These are phyloP conservation scores for Populus ilicifolia DNA, from an alignment of 345 rosid species.

Conservation along the genomic window DNA sequence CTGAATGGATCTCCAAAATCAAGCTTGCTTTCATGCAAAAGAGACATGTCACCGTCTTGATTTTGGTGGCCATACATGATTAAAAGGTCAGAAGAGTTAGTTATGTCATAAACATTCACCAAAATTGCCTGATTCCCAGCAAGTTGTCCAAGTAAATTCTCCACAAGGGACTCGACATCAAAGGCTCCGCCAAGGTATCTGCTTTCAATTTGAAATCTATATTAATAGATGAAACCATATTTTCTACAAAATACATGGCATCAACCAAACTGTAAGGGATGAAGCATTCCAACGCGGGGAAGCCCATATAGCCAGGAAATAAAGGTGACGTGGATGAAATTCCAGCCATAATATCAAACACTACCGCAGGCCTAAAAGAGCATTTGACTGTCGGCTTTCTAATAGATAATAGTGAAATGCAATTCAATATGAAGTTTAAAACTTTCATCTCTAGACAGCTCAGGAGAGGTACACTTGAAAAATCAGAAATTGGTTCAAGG, in stretches of 20 bases:
- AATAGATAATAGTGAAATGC: not conserved
- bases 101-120: slow-evolving; percentile 86
- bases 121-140: slow-evolving; percentile 90
- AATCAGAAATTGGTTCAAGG: not conserved
- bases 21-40: slow-evolving; percentile 70
- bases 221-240: not conserved
- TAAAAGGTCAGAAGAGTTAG: slow-evolving; percentile 74
- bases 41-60: slow-evolving; percentile 75
- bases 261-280: not conserved
- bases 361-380: not conserved
- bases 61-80: slow-evolving; percentile 87
- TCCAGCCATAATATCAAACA: not conserved
- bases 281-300: not conserved
- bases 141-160: slow-evolving; percentile 93
- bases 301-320: not conserved
- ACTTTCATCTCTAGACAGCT: not conserved
- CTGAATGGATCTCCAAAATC: slow-evolving; percentile 97
- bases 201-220: slow-evolving; percentile 23
- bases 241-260: not conserved
- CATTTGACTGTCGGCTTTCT: not conserved
- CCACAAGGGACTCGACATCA: slow-evolving; percentile 98
- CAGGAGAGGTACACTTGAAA: not conserved
- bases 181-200: slow-evolving; percentile 99
- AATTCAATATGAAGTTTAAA: not conserved
- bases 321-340: not conserved